Conservation (phyloP, 2,329 filamentous ascomycete species). For the Massarina eburnea region DNA sequence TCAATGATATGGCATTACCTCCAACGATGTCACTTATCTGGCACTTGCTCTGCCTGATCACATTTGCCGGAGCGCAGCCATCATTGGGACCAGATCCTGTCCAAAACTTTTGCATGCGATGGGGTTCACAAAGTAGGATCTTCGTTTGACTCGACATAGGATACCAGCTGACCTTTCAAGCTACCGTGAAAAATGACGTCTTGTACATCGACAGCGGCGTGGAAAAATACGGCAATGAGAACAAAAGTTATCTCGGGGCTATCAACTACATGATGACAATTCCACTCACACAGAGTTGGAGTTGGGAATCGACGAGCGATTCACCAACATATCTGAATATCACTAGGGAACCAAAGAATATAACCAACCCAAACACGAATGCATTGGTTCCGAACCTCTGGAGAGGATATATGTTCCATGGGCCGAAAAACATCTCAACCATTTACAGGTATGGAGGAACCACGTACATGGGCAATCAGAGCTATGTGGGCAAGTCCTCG, state of each 20-base stretch:
- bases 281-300: conserved; percentile 19
- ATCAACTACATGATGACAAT: conserved; percentile 22
- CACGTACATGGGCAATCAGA: conserved; percentile 21
- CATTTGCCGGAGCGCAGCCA: conserved; percentile 7
- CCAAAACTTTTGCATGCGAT: conserved; percentile 22
- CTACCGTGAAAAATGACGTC: conserved; percentile 21
- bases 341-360: conserved; percentile 16
- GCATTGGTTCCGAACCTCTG: conserved; percentile 22
- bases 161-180: conserved; percentile 8
- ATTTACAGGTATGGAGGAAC: conserved; percentile 24
- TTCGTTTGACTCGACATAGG: background rate
- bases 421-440: conserved; percentile 12
- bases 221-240: conserved; percentile 15
- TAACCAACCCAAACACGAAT: conserved; percentile 19
- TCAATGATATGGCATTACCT: background rate
- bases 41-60: background rate
- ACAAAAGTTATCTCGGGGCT: conserved; percentile 8
- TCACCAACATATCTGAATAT: conserved; percentile 9
- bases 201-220: conserved; percentile 28
- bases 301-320: conserved; percentile 21
- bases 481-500: conserved; percentile 13
- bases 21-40: background rate
- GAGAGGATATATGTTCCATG: conserved; percentile 28
- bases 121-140: conserved; percentile 22
- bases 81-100: conserved; percentile 17